Base-by-base conservation (phyloP, 768 basidiomycete species). In the Tricholoma flavovirens region DNA sequence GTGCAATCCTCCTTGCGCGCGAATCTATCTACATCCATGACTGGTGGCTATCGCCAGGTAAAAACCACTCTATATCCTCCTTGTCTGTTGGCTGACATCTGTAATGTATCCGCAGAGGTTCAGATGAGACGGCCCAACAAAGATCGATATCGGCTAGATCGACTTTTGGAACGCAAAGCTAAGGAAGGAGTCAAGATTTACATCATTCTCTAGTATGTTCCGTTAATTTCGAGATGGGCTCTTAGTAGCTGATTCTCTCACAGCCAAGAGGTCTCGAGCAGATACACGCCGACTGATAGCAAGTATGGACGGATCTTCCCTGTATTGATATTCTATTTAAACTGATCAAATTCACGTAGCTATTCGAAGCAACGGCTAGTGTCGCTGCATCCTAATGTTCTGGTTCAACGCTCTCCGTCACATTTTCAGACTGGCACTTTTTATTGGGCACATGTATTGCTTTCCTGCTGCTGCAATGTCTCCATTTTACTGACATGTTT, bases 401-500 rank as follows among this genome's bases (percentile, higher is more conserved):
- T 94, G 83, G 86, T 98, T 2, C 97, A 99, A 67, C 85, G 97
- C 22, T 98, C 96, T 4, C 97, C 97, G 0, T 96, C 93, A 2
- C 97, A 99, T 71, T 93, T 98, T 70, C 89, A 93, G 67, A 97
- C 95, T 0, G 95, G 95, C 11, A 98, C 94, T 2, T 93, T 96
- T 69, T 95, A 97, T 67, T 99, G 97, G 97, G 95, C 96, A 24
- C 97, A 98, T 73, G 94, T 96, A 65, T 62, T 72, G 32, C 49
- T 21, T 56, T 53, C 10, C 29, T 49, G 54, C 29, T 17, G n/a
- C 24, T 29, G 30, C 11, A 15, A 26, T 40, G 26, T 26, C 15
- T 15, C 19, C 5, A 17, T 5, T 36, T 22, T 36, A 43, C 59
- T 62, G 21, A 56, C 48, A 22, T 48, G 38, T 6, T 11, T 46